Base-by-base conservation (phyloP, 2,329 filamentous ascomycete species). In the Uncinocarpus reesii region DNA sequence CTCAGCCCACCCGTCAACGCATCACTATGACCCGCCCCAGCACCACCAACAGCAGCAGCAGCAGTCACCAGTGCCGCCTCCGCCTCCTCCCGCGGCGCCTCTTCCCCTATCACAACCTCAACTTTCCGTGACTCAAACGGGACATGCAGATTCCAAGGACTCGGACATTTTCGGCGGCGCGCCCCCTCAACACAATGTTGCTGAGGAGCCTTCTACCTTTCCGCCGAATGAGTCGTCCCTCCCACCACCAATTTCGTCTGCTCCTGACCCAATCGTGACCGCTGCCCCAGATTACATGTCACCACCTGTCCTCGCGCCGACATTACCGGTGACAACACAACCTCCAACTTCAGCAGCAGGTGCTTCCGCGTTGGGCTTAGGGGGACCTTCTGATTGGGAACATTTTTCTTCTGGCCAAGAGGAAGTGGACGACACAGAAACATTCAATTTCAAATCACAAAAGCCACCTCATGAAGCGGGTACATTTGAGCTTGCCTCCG, bases 381-480 rank as follows among this genome's bases (percentile, higher is more conserved):
- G 68, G 3, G 62, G 64, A 1, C 71, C 70, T 3, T 73, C 71
- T 3, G 71, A 72, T 50, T 73, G 70, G 71, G 70, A 73, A 51
- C 65, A 71, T 54, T 62, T 70, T 48, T 58, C 58, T 4, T 57
- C 60, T n/a, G 56, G 57, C 6, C 58, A 60, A 6, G 65, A 61
- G 21, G 60, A 65, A 18, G 55, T 69, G 35, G 66, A 71, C 46
- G 67, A 70, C 38, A 56, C 52, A 4, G 45, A 20, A 18, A 23
- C 23, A 11, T 55, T 53, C 21, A 34, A 29, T 15, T 51, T 52
- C 32, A 52, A 54, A 13, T 16, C 20, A 1, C 20, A 45, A 4
- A 45, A 45, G 7, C 38, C 37, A 34, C 26, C 41, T 1, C 34
- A 46, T 18, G 31, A 47, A 28, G 49, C 54, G 8, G 49, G 55